Percentiles rank a stretch among this genome's conserved stretches.
Evolutionary conservation across 73 alveolate genomes (phyloP).

Genomic region (Tetrahymena malaccensis): DNA sequence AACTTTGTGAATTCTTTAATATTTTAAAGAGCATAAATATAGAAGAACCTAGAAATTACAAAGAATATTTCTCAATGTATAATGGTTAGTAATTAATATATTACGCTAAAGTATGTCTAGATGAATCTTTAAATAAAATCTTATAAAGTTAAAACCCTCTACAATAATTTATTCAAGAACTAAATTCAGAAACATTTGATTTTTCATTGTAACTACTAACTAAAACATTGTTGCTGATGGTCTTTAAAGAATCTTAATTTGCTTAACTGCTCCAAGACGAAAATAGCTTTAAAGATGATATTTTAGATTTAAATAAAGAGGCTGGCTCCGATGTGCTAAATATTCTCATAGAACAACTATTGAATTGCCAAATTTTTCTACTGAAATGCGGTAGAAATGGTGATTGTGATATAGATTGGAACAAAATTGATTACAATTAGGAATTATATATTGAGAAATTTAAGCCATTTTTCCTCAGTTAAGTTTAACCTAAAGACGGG

Average conservation of each 20-base stretch:
- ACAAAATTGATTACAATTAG: not conserved
- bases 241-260: not conserved
- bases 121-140: not conserved
- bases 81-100: not conserved
- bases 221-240: not conserved
- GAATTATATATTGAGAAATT: not conserved
- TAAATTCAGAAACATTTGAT: not conserved
- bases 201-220: not conserved
- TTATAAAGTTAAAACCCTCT: not conserved
- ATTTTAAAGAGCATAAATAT: not conserved
- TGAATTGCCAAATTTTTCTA: not conserved
- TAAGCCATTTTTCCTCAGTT: not conserved
- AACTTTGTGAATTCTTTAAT: not conserved
- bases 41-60: not conserved
- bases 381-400: too few relatives aligned
- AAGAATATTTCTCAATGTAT: not conserved
- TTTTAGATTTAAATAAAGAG: not conserved
- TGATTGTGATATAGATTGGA: not conserved
- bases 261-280: not conserved
- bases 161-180: not conserved
- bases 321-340: not conserved
- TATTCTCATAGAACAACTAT: too few relatives aligned
- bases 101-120: not conserved
- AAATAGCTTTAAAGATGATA: not conserved
- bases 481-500: not conserved